Evolutionary conservation across 257 asterid species (phyloP).

Genomic region (Capsicum baccatum): DNA sequence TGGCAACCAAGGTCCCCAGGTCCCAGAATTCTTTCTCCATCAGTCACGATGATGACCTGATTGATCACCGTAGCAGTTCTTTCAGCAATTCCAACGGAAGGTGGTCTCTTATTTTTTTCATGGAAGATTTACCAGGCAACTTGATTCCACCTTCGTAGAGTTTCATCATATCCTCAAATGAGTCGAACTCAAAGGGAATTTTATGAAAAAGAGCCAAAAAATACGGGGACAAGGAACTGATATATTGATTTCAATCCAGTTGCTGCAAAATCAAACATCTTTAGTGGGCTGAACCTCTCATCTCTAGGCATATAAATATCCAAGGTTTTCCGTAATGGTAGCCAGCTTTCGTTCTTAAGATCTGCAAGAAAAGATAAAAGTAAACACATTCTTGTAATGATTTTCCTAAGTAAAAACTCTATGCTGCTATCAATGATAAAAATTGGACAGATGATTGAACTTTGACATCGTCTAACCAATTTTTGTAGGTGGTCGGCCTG

Average conservation of each 20-base stretch:
- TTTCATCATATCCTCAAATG: slow-evolving; percentile 46
- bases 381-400: not conserved
- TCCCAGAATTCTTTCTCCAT: no score
- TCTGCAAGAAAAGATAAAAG: slow-evolving; percentile 37
- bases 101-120: slow-evolving; percentile 39
- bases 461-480: slow-evolving; percentile 40
- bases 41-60: no score
- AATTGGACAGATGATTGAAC: not conserved
- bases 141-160: slow-evolving; percentile 58
- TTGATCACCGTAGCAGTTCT: slow-evolving; percentile 42
- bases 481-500: slow-evolving; percentile 62
- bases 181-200: slow-evolving; percentile 51
- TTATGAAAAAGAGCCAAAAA: slow-evolving; percentile 19
- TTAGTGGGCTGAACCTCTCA: slow-evolving; percentile 64
- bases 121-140: slow-evolving; percentile 42
- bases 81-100: slow-evolving; percentile 56
- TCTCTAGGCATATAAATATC: slow-evolving; percentile 72
- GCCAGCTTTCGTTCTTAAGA: slow-evolving; percentile 55
- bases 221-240: slow-evolving; percentile 44
- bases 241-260: slow-evolving; percentile 54
- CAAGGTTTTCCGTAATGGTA: slow-evolving; percentile 50
- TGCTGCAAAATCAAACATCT: slow-evolving; percentile 63
- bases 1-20: no score
- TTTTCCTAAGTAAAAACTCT: not conserved
- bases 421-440: not conserved